A percentile compares a stretch with the other conserved stretches of the same genome.
These are phyloP conservation scores for Macrophomina tecta DNA, from an alignment of 2,329 filamentous ascomycete genomes.

Conservation along the genomic window DNA sequence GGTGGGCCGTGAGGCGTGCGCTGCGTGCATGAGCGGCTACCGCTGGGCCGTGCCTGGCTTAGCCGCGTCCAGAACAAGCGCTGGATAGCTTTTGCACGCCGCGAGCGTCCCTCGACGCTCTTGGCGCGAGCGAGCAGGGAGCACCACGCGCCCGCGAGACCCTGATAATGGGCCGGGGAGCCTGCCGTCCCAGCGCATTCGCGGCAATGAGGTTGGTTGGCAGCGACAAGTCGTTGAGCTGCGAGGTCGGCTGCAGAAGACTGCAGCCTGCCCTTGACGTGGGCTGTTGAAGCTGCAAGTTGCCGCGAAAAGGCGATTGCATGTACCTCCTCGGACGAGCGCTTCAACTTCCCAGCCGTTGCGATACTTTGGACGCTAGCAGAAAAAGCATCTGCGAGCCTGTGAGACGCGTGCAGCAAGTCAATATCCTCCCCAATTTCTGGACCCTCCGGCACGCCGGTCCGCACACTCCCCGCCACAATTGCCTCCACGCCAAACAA, in stretches of 20 bases:
- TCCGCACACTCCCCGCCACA: not conserved
- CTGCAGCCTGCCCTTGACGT: too few relatives aligned
- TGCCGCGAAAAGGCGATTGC: too few relatives aligned
- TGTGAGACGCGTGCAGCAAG: not conserved
- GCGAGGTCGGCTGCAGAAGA: too few relatives aligned
- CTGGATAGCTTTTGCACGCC: slow-evolving; percentile 2
- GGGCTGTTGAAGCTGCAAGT: too few relatives aligned
- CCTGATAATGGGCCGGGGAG: slow-evolving; percentile 9
- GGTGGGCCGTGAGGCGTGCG: slow-evolving; percentile 12
- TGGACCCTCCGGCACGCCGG: slow-evolving; percentile 17
- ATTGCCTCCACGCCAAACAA: not conserved
- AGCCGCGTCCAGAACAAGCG: slow-evolving; percentile 2
- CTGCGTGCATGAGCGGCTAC: slow-evolving; percentile 9
- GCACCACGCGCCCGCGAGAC: not conserved
- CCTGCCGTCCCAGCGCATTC: not conserved
- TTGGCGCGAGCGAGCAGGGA: slow-evolving; percentile 1
- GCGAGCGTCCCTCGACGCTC: not conserved
- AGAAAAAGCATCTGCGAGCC: not conserved
- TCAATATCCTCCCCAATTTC: slow-evolving; percentile 16
- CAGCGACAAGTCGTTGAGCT: too few relatives aligned
- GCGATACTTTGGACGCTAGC: too few relatives aligned
- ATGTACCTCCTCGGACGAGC: too few relatives aligned
- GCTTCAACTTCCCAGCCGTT: too few relatives aligned
- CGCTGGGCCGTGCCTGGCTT: not conserved
- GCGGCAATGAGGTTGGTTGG: too few relatives aligned